Conservation (phyloP, 176 grass and related monocot species). For the Oryza punctata region DNA sequence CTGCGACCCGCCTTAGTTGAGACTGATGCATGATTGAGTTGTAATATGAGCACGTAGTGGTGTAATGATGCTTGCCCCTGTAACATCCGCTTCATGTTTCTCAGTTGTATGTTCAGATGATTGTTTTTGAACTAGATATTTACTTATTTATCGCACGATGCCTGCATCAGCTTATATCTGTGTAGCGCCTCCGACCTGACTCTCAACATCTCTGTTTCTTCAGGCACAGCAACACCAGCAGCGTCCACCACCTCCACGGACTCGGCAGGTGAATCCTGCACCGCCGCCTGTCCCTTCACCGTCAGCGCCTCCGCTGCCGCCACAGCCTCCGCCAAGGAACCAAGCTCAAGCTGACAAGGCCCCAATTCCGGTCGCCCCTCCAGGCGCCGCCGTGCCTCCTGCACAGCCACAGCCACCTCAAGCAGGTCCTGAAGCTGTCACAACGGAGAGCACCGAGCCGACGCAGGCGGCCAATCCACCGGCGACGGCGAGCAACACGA, state of each 20-base stretch:
- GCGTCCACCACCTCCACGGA: slow-evolving; percentile 43
- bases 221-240: slow-evolving; percentile 63
- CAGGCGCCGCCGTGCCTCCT: slow-evolving; percentile 33
- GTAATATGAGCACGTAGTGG: not conserved
- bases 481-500: not conserved
- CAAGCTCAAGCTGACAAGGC: slow-evolving; percentile 26
- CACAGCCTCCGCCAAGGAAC: slow-evolving; percentile 26
- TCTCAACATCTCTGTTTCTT: not conserved
- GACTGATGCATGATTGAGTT: not conserved
- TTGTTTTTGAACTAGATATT: not conserved
- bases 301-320: slow-evolving; percentile 29
- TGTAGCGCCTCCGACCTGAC: not conserved
- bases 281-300: slow-evolving; percentile 37
- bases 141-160: not conserved
- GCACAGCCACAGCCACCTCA: slow-evolving; percentile 33
- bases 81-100: not conserved
- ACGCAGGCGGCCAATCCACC: slow-evolving; percentile 12
- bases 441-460: slow-evolving; percentile 22
- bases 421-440: slow-evolving; percentile 22
- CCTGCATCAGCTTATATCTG: not conserved
- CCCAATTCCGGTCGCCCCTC: slow-evolving; percentile 36
- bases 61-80: not conserved
- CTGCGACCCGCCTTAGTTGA: not conserved
- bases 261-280: slow-evolving; percentile 34
- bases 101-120: not conserved